Evolutionary conservation across 176 grass and related monocot genomes (phyloP).

Genomic region (Musa beccarii): DNA sequence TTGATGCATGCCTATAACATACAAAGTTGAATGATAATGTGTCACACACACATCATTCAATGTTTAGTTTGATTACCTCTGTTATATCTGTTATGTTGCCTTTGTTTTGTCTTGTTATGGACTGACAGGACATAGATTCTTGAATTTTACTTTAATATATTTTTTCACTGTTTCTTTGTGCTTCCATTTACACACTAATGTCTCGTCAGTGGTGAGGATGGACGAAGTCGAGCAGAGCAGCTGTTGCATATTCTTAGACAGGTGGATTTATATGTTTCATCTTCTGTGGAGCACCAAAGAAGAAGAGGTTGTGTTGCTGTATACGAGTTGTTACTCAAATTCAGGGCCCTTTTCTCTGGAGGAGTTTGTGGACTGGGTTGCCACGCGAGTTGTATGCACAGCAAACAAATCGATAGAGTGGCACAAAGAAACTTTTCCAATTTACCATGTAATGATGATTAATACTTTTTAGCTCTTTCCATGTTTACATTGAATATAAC

Average conservation of each 20-base stretch:
- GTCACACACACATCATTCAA: too few species aligned
- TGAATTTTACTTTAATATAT: not conserved
- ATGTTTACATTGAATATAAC: not conserved
- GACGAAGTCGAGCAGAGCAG: slow-evolving; percentile 92
- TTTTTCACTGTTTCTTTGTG: not conserved
- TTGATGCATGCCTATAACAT: too few species aligned
- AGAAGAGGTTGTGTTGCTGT: slow-evolving; percentile 89
- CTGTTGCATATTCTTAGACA: slow-evolving; percentile 94
- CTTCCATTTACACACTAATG: slow-evolving; percentile 7
- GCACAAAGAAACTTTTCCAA: slow-evolving; percentile 58
- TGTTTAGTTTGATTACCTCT: not conserved
- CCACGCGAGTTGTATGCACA: slow-evolving; percentile 41
- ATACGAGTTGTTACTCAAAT: slow-evolving; percentile 73
- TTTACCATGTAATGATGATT: slow-evolving; percentile 59
- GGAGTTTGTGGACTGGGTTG: slow-evolving; percentile 56
- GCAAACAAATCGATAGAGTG: slow-evolving; percentile 51
- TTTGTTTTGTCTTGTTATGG: not conserved
- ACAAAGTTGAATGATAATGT: too few species aligned
- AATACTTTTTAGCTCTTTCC: slow-evolving; percentile 17
- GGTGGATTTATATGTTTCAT: slow-evolving; percentile 77
- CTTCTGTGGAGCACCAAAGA: slow-evolving; percentile 78
- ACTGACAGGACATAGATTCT: not conserved
- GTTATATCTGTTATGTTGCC: not conserved
- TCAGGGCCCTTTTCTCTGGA: slow-evolving; percentile 81
- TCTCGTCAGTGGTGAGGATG: slow-evolving; percentile 86